A percentile compares a stretch with the other conserved stretches of the same genome.
These are phyloP conservation scores for Sedum album DNA, from an alignment of 164 flowering plant genomes.

Conservation along the genomic window DNA sequence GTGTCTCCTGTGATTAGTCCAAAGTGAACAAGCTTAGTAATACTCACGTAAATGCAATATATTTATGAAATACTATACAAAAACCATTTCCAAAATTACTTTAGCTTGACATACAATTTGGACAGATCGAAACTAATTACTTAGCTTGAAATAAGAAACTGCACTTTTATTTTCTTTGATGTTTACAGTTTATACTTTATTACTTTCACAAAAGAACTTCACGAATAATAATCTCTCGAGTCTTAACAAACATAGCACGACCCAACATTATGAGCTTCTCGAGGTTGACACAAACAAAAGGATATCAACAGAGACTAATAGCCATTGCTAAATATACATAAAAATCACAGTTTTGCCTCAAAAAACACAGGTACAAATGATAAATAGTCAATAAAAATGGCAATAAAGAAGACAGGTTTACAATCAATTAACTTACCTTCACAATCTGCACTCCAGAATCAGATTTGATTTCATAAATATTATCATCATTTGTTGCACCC, in stretches of 20 bases:
- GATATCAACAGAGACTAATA: slow-evolving; percentile 1
- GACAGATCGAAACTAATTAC: too few relatives aligned
- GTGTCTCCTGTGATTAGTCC: slow-evolving; percentile 50
- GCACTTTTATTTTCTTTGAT: too few relatives aligned
- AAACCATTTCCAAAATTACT: not conserved
- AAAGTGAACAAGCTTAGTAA: not conserved
- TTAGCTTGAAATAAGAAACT: too few relatives aligned
- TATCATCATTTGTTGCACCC: slow-evolving; percentile 61
- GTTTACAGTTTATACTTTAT: too few relatives aligned
- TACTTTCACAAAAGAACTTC: not conserved
- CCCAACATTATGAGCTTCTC: not conserved
- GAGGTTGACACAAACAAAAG: not conserved
- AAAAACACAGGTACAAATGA: not conserved
- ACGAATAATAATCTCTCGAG: not conserved
- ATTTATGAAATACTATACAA: too few relatives aligned
- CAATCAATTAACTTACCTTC: slow-evolving; percentile 45
- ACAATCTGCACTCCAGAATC: slow-evolving; percentile 85
- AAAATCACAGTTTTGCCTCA: not conserved
- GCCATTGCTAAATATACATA: not conserved
- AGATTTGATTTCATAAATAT: slow-evolving; percentile 59
- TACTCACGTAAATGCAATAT: not conserved
- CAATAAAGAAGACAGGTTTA: not conserved
- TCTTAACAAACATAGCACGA: not conserved
- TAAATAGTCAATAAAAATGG: not conserved
- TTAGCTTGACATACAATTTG: not conserved